Evolutionary conservation across 163 green algal species (phyloP).

Genomic region (Scenedesmus sp.): DNA sequence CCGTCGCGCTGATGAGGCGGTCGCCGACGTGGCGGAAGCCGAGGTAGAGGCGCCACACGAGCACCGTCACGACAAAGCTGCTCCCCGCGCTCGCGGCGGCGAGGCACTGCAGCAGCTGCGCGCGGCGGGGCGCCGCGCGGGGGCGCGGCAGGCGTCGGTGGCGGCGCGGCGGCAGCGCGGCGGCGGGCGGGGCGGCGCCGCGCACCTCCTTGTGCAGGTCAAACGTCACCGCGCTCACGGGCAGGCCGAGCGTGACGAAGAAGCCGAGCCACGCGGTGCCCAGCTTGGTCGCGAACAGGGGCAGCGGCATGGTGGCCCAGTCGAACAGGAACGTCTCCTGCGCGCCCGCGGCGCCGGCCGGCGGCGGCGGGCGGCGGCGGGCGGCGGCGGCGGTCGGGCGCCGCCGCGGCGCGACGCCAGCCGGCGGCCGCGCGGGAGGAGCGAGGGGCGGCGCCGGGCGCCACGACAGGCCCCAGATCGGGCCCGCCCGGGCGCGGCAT

Average conservation of each 20-base stretch:
- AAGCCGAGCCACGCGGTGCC: slow-evolving; percentile 41
- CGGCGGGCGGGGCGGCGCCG: too few species aligned
- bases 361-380: neutral
- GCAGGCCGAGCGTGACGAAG: slow-evolving; percentile 38
- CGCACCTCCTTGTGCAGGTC: slow-evolving; percentile 48
- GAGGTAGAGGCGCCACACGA: slow-evolving; percentile 51
- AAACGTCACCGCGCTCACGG: slow-evolving; percentile 50
- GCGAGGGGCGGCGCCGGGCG: neutral
- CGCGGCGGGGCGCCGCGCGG: too few species aligned
- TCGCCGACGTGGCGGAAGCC: slow-evolving; percentile 48
- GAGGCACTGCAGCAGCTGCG: slow-evolving; percentile 44
- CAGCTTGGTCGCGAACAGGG: slow-evolving; percentile 41
- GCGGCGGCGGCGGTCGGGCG: neutral
- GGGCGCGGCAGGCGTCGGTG: too few species aligned
- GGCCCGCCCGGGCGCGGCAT: too few species aligned
- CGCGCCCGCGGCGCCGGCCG: too few species aligned
- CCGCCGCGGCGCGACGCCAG: too few species aligned
- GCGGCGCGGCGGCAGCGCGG: too few species aligned
- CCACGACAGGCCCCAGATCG: neutral
- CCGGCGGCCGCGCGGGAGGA: neutral
- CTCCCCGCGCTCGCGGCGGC: slow-evolving; percentile 39
- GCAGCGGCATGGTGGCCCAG: slow-evolving; percentile 49
- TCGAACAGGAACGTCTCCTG: slow-evolving; percentile 53
- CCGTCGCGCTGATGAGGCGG: slow-evolving; percentile 46
- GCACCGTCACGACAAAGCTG: slow-evolving; percentile 47